phyloP scores from a whole-genome alignment of 1,284 basidiomycete species.

The Austropuccinia psidii region DNA sequence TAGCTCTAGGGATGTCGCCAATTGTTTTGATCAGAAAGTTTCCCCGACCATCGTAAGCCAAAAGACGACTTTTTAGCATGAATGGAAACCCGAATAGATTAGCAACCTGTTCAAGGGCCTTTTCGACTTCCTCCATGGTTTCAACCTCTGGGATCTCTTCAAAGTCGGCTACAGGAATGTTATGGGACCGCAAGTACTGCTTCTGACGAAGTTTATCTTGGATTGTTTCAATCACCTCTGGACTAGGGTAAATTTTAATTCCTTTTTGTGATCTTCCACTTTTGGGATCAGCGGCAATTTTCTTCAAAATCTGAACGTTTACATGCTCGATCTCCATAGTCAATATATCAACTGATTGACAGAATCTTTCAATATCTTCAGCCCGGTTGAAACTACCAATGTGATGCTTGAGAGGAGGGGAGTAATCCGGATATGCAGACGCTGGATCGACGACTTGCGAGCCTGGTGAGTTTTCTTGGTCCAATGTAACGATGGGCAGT shows the following conservation, averaged over 20 bases:
- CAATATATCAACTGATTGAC: slow-evolving; percentile 71
- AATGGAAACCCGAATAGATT: slow-evolving; percentile 69
- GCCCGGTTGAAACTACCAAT: slow-evolving; percentile 84
- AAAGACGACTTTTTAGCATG: slow-evolving; percentile 90
- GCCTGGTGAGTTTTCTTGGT: slow-evolving; percentile 73
- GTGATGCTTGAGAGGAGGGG: slow-evolving; percentile 55
- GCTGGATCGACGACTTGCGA: slow-evolving; percentile 67
- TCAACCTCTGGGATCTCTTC: slow-evolving; percentile 51
- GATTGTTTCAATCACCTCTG: slow-evolving; percentile 74
- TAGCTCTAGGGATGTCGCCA: slow-evolving; percentile 58
- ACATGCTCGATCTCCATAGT: slow-evolving; percentile 99
- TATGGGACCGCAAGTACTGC: slow-evolving; percentile 58
- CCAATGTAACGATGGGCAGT: slow-evolving; percentile 78
- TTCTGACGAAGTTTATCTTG: slow-evolving; percentile 96
- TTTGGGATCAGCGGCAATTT: slow-evolving; percentile 53
- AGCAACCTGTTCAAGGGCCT: slow-evolving; percentile 57
- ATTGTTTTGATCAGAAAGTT: slow-evolving; percentile 67
- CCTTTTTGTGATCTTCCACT: slow-evolving; percentile 42
- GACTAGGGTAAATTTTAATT: slow-evolving; percentile 72
- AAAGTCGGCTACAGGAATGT: slow-evolving; percentile 69
- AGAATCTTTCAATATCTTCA: slow-evolving; percentile 70
- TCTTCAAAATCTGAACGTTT: slow-evolving; percentile 66
- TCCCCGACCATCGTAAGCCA: slow-evolving; percentile 93
- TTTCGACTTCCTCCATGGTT: slow-evolving; percentile 49
- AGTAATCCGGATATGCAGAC: slow-evolving; percentile 38